Base-by-base conservation (phyloP, 2,329 filamentous ascomycete genomes). In the Scedosporium dehoogii region DNA sequence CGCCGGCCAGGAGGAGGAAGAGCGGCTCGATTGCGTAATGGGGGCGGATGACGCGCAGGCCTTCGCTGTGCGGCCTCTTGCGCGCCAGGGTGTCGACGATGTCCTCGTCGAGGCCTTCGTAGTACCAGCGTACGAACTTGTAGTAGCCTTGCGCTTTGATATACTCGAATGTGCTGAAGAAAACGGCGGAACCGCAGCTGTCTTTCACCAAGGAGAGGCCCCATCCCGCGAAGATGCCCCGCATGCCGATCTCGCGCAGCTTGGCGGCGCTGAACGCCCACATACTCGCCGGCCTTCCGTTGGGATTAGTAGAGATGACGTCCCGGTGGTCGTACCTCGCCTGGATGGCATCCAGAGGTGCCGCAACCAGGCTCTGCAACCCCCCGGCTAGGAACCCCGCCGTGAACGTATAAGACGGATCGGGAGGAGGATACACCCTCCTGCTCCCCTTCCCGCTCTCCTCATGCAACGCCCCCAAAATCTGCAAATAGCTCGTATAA, bases 91-190 rank as follows among this genome's bases (percentile, higher is more conserved):
- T 1, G 79, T 67, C 76, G 60, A 85, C 74, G 12, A 77, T 78
- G 41, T 84, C 78, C 48, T 79, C 76, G 29, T 77, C 79, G 25
- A 85, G 71, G 1, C 79, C 80, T 29, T 85, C 84, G 67, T 92
- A 92, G 70, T 86, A 90, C 76, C 83, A 85, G 14, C 81, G 83
- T 38, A 92, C 83, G 69, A 89, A 92, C 55, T 76, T 77, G 72
- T 91, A 91, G 73, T 90, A 78, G 12, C 80, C 80, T 70, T 92
- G 89, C 10, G 85, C 86, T 71, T 92, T 92, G 69, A 91, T 76
- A 58, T 85, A 89, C 73, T 92, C 89, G 66, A 92, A 92, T 0
- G 83, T 84, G 67, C 82, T 84, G 73, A 92, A 92, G 79, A 91
- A 91, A 18, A 89, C 73, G 42, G 85, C 88, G 61, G 82, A 85